Base-by-base conservation (phyloP, 2,329 filamentous ascomycete genomes). In the Chaetomium strumarium region DNA sequence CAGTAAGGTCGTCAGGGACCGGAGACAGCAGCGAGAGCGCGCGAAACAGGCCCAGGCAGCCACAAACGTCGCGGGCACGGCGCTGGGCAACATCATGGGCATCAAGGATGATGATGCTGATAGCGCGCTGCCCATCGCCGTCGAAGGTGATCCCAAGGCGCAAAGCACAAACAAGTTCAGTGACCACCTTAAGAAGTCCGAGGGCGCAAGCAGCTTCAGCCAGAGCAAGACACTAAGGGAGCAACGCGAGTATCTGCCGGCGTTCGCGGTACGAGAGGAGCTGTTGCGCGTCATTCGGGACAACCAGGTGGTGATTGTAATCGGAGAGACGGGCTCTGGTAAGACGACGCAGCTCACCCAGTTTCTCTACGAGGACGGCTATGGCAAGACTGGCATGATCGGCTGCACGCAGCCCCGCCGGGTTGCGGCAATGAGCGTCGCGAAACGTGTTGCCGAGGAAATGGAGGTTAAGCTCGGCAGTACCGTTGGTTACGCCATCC, bases 291-390 rank as follows among this genome's bases (percentile, higher is more conserved):
- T 97, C 6, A 95, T 99, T 60, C 79, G 92, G 56, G 93, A 99
- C 70, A 97, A 99, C 63, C 93, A 99, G 68, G 93, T 99, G 47
- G 83, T 95, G 39, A 95, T 99, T 59, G 92, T 97, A 2, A 90
- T 99, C 46, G 93, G 93, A 42, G 92, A 99, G 72, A 99, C 93
- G 1, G 93, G 93, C 5, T 97, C 92, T 0, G 93, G 93, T 46
- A 99, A 99, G 72, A 99, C 93, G 3, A 99, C 93, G 0, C 93
- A 99, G 69, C 73, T 99, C 55, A 96, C 95, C 0, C 95, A 99
- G 65, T 99, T 97, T 61, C 75, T 99, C 10, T 84, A 95, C 65
- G 93, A 99, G 69, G 93, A 97, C 63, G 95, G 95, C 1, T 99
- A 96, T 67, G 89, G 85, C 13, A 86, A 86, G 51, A 73, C 78